Base-by-base conservation (phyloP, 208 protist species). In the Acanthamoeba lenticulata region DNA sequence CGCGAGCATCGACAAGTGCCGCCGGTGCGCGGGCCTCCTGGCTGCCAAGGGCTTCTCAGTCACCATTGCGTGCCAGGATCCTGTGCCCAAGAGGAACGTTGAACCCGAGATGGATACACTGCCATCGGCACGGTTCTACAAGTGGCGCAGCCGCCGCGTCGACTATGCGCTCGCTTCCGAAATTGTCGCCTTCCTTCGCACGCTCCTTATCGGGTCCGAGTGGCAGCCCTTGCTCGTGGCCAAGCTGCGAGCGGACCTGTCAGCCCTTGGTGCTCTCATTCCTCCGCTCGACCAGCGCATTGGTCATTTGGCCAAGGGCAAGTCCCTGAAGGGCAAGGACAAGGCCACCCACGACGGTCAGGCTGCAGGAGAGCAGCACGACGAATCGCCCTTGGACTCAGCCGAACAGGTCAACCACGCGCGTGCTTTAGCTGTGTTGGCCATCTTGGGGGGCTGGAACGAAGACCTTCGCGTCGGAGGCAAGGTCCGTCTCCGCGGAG, bases 141-240 rank as follows among this genome's bases (percentile, higher is more conserved):
- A 38, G 44, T 86, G 77, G 77, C 77, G 77, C 19, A 86, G 77
- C n/a, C 77, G 45, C 34, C 77, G 77, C 44, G 77, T 86, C 24
- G 77, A 86, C 77, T 86, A 57, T 27, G n/a, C 77, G 38, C 77
- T 86, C n/a, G 77, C 77, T 2, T 86, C 77, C 29, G 77, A 86
- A 44, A 86, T 86, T 32, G 44, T 86, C 40, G 32, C 77, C 19
- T 40, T 86, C 34, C 77, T 86, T 4, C 77, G 77, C 77, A 86
- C 77, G 19, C 77, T 86, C 29, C 77, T 86, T 44, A 32, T 55
- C 29, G n/a, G 42, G 3, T 27, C 38, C 11, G 77, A 86, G 44
- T 86, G 77, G 77, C 77, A 57, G 24, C 44, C 40, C 27, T 44
- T 86, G 19, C 77, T 86, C 27, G 5, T 27, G 13, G 3, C 15